A percentile compares a stretch with the other conserved stretches of the same genome.
Conservation (phyloP, 306 rosid species). For the Corylus avellana region DNA sequence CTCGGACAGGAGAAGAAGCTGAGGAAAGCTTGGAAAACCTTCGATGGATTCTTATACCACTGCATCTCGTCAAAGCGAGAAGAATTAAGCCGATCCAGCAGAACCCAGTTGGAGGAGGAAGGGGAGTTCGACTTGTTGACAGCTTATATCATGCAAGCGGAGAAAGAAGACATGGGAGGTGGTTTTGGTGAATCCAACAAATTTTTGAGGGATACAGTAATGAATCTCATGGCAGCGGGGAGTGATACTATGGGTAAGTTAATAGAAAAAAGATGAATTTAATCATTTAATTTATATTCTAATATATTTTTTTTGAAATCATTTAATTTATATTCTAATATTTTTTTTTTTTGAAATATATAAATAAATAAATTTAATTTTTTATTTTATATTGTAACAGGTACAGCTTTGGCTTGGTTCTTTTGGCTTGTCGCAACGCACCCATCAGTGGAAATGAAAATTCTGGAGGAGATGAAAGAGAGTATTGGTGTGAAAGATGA, state of each 20-base stretch:
- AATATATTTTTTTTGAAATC: too few relatives aligned
- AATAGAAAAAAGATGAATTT: too few relatives aligned
- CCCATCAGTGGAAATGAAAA: slow-evolving; percentile 32
- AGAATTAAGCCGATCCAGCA: neutral
- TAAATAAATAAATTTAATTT: too few relatives aligned
- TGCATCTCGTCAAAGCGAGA: slow-evolving; percentile 28
- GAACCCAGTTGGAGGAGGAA: neutral
- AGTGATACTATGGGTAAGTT: neutral
- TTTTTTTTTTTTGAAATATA: too few relatives aligned
- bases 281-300: too few relatives aligned
- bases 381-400: too few relatives aligned
- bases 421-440: neutral
- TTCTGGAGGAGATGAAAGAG: neutral
- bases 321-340: too few relatives aligned
- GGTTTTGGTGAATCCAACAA: neutral
- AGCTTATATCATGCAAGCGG: neutral
- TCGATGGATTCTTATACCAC: slow-evolving; percentile 37
- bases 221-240: slow-evolving; percentile 6
- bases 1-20: slow-evolving; percentile 40
- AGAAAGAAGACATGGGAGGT: neutral
- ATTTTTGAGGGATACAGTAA: neutral
- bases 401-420: neutral
- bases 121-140: neutral
- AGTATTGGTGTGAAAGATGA: neutral
- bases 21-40: slow-evolving; percentile 23